Evolutionary conservation across 129 eudicot species (phyloP), one percentile per base, ranked within the genome.

Genomic region (Tanacetum coccineum): DNA sequence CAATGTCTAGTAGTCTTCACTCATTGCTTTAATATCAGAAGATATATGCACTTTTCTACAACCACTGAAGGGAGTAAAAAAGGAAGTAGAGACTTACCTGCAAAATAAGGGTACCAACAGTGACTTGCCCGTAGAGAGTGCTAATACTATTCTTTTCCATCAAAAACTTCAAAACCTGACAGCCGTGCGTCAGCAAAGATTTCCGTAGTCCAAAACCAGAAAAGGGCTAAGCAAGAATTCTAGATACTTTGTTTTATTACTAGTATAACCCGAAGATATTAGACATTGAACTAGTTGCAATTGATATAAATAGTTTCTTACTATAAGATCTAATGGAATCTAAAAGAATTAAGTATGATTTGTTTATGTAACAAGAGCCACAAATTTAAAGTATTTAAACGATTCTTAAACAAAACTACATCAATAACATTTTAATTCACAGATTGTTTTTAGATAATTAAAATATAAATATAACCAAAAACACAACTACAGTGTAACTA

Each of bases 31-130:
- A n/a, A n/a, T 14, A 49, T 6, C 0, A 17, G 14, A 12, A 49
- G 19, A 13, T 13, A 49, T 49, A 13, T 49, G 3, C n/a, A 28
- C 59, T n/a, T n/a, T n/a, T n/a, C n/a, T n/a, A n/a, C n/a, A n/a
- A n/a, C n/a, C n/a, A n/a, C n/a, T n/a, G n/a, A n/a, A n/a, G n/a
- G n/a, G n/a, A n/a, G n/a, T n/a, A n/a, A n/a, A n/a, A n/a, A n/a
- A n/a, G n/a, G n/a, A n/a, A n/a, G n/a, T n/a, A n/a, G n/a, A n/a
- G n/a, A n/a, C n/a, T 42, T 44, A 84, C 97, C 95, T 91, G 97
- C 77, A 91, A 79, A 62, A 91, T 84, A 30, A 91, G 97, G 78
- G 87, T 91, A 49, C 97, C 97, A 70, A 91, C 70, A 36, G 93
- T 91, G 58, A 91, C 95, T 75, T 91, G 95, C 48, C 97, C 95